Evolutionary conservation across 2,329 filamentous ascomycete genomes (phyloP).

Genomic region (Venturia oleaginea): DNA sequence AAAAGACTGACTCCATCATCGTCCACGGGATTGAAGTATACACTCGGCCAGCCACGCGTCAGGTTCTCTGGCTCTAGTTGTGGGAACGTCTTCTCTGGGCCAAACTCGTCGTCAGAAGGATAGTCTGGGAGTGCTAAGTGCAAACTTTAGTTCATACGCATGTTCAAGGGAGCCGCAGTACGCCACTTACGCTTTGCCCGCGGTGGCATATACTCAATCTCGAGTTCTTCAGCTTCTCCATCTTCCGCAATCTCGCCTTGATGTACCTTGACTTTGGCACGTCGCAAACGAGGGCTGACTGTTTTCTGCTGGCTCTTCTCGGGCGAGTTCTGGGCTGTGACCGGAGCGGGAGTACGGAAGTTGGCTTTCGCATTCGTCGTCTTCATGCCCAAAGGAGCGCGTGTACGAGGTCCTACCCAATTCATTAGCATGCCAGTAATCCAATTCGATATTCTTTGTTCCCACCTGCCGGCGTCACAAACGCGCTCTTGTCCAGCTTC

Average conservation of each 20-base stretch:
- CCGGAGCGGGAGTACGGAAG: conserved; percentile 55
- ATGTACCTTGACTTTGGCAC: conserved; percentile 52
- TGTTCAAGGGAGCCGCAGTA: neutral
- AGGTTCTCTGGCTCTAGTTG: conserved; percentile 13
- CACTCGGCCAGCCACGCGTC: conserved; percentile 11
- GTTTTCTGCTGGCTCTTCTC: conserved; percentile 40
- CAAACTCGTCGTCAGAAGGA: conserved; percentile 21
- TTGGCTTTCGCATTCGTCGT: conserved; percentile 88
- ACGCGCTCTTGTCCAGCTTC: conserved; percentile 50
- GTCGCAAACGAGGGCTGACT: conserved; percentile 39
- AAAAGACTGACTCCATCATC: neutral
- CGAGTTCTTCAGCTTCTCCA: conserved; percentile 52
- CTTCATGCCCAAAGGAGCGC: conserved; percentile 84
- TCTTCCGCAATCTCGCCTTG: conserved; percentile 45
- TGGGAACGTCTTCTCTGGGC: conserved; percentile 16
- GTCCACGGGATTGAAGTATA: conserved; percentile 13
- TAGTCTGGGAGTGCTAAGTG: conserved; percentile 23
- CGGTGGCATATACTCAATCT: conserved; percentile 86
- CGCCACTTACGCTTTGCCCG: conserved; percentile 44
- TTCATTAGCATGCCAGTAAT: neutral
- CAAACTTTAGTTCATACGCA: neutral
- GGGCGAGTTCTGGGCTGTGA: neutral
- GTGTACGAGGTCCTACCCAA: conserved; percentile 50
- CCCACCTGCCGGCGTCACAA: conserved; percentile 75
- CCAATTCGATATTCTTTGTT: conserved; percentile 13